Evolutionary conservation across 2,329 filamentous ascomycete genomes (phyloP).

Genomic region (Conoideocrella luteorostrata): DNA sequence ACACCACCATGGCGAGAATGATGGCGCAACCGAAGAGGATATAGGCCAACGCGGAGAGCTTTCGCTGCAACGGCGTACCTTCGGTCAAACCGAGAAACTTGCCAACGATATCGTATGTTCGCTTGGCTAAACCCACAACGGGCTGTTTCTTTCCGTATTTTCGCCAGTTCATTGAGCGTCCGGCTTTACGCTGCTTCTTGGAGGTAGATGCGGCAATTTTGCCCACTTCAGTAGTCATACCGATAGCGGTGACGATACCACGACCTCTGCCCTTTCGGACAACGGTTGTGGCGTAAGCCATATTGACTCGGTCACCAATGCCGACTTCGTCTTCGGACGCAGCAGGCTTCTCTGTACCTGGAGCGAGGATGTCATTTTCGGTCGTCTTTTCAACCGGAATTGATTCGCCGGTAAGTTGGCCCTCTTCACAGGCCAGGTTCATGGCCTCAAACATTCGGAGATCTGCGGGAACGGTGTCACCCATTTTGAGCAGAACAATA

Average conservation of each 20-base stretch:
- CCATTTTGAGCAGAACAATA: slow-evolving; percentile 59
- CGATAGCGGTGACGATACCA: slow-evolving; percentile 66
- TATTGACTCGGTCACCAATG: slow-evolving; percentile 67
- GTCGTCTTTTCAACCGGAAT: slow-evolving; percentile 62
- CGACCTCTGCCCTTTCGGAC: slow-evolving; percentile 67
- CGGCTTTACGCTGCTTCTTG: slow-evolving; percentile 49
- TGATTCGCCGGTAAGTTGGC: slow-evolving; percentile 70
- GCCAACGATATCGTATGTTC: slow-evolving; percentile 42
- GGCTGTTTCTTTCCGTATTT: slow-evolving; percentile 47
- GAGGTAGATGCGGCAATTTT: slow-evolving; percentile 55
- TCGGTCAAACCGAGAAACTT: slow-evolving; percentile 56
- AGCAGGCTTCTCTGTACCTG: slow-evolving; percentile 39
- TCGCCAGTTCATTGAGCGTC: slow-evolving; percentile 45
- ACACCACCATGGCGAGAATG: slow-evolving; percentile 50
- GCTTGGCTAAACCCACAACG: slow-evolving; percentile 39
- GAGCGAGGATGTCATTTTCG: slow-evolving; percentile 39
- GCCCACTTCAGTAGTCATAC: slow-evolving; percentile 65
- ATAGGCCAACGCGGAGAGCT: slow-evolving; percentile 71
- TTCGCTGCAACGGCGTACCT: slow-evolving; percentile 73
- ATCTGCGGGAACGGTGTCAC: slow-evolving; percentile 70
- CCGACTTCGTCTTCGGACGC: slow-evolving; percentile 45
- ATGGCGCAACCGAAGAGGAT: slow-evolving; percentile 67
- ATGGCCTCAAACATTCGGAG: slow-evolving; percentile 64
- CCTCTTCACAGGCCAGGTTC: slow-evolving; percentile 76
- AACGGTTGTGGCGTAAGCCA: slow-evolving; percentile 67